A percentile compares a stretch with the other conserved stretches of the same genome.
phyloP scores from a whole-genome alignment of 306 rosid species.

The Cicer judaicum region DNA sequence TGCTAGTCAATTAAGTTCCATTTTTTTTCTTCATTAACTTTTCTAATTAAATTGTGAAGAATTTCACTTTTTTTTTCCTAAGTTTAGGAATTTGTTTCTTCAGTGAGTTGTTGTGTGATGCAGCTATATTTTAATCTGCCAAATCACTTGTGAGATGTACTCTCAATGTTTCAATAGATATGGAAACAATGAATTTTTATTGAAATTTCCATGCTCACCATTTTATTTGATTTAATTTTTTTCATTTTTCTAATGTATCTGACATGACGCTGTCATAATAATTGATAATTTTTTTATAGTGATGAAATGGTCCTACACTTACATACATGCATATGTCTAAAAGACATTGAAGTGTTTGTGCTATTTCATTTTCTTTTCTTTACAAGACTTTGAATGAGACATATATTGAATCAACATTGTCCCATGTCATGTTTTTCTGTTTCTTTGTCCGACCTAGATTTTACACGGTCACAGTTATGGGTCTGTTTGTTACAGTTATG shows the following conservation, averaged over 20 bases:
- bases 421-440: constrained; percentile 41
- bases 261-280: constrained; percentile 48
- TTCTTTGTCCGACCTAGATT: constrained; percentile 2
- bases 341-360: constrained; percentile 41
- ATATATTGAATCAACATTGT: constrained; percentile 43
- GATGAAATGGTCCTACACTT: constrained; percentile 49
- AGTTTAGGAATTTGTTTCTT: constrained; percentile 49
- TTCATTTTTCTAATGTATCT: constrained; percentile 44
- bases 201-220: constrained; percentile 33
- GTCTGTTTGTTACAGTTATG: no score
- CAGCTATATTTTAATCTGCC: constrained; percentile 50
- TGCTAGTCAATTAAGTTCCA: constrained; percentile 33
- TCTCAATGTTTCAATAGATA: constrained; percentile 37
- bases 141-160: constrained; percentile 47
- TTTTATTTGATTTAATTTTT: not conserved
- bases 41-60: constrained; percentile 50
- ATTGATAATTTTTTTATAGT: constrained; percentile 40
- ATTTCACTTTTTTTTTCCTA: constrained; percentile 34
- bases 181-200: constrained; percentile 40
- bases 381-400: constrained; percentile 53
- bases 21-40: constrained; percentile 36
- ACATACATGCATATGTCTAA: constrained; percentile 48
- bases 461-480: no score
- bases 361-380: constrained; percentile 29
- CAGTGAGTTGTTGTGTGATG: constrained; percentile 46